Percentiles rank a stretch among this genome's conserved stretches.
These are phyloP conservation scores for Zygosaccharomyces gambellarensis DNA, from an alignment of 805 yeast species.

Conservation along the genomic window DNA sequence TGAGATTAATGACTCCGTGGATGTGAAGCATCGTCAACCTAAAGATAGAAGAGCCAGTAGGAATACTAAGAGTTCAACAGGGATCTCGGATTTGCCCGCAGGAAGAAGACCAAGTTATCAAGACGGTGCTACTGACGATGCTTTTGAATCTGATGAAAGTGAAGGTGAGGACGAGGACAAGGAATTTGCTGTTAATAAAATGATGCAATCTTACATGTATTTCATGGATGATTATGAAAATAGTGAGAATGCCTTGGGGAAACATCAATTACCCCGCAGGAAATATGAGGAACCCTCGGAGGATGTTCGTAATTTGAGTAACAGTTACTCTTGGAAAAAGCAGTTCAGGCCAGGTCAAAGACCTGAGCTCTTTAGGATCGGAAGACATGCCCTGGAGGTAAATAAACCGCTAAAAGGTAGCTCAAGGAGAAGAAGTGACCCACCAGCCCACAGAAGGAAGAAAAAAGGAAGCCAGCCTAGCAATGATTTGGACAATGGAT, in stretches of 20 bases:
- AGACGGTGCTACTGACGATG: conserved; percentile 8
- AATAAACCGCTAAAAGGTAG: conserved; percentile 5
- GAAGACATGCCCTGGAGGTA: conserved; percentile 12
- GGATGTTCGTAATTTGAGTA: conserved; percentile 8
- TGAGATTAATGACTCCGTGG: conserved; percentile 41
- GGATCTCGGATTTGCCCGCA: conserved; percentile 11
- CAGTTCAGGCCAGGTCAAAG: conserved; percentile 33
- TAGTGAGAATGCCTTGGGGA: conserved; percentile 36
- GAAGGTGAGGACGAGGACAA: conserved; percentile 15
- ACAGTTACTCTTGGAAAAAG: conserved; percentile 33
- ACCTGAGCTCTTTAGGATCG: conserved; percentile 24
- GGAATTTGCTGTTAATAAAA: conserved; percentile 58
- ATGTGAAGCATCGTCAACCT: neutral
- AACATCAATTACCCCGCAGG: conserved; percentile 28
- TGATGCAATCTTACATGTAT: conserved; percentile 86
- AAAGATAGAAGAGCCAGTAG: conserved; percentile 23
- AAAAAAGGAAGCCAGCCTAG: neutral
- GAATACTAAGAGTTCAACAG: conserved; percentile 10
- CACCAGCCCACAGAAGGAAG: conserved; percentile 1
- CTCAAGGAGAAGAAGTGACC: neutral
- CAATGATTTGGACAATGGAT: conserved; percentile 7
- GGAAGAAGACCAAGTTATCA: conserved; percentile 3
- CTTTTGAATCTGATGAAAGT: conserved; percentile 12
- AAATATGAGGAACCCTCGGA: conserved; percentile 5
- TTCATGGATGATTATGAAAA: conserved; percentile 80